A percentile compares a stretch with the other conserved stretches of the same genome.
These are phyloP conservation scores for Mortierella polycephala DNA, from an alignment of 371 early-diverging fungal genomes.

Conservation along the genomic window DNA sequence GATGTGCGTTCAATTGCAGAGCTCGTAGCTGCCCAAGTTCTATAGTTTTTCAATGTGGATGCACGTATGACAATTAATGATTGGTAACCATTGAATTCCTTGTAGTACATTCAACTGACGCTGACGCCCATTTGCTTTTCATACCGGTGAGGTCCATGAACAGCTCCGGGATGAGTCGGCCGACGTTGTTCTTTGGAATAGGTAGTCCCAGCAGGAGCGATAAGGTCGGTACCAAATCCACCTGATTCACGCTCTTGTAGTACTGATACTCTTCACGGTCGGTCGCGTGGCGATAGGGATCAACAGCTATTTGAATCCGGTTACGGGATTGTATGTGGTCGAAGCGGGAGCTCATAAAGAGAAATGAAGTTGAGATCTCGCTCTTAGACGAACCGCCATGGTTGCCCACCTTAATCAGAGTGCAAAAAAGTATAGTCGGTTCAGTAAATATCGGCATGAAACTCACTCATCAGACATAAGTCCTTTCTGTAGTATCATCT, in stretches of 20 bases:
- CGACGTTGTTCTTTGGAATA: constrained; percentile 92
- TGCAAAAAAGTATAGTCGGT: too few relatives aligned
- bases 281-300: constrained; percentile 12
- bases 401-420: constrained; percentile 62
- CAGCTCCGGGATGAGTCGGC: constrained; percentile 78
- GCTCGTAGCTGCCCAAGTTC: constrained; percentile 58
- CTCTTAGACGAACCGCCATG: constrained; percentile 75
- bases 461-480: background rate
- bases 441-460: too few relatives aligned
- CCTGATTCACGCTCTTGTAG: constrained; percentile 76
- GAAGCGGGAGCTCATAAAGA: constrained; percentile 27
- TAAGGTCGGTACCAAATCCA: constrained; percentile 91
- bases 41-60: background rate
- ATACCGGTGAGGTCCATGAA: constrained; percentile 53
- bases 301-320: constrained; percentile 26
- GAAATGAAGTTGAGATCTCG: constrained; percentile 69
- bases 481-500: background rate
- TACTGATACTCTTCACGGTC: constrained; percentile 34
- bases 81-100: too few relatives aligned
- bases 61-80: background rate
- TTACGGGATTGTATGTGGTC: constrained; percentile 1
- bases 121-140: too few relatives aligned
- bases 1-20: constrained; percentile 71
- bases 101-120: too few relatives aligned
- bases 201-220: constrained; percentile 86